phyloP scores from a whole-genome alignment of 495 filamentous ascomycete species.

The Corynascus novoguineensis region DNA sequence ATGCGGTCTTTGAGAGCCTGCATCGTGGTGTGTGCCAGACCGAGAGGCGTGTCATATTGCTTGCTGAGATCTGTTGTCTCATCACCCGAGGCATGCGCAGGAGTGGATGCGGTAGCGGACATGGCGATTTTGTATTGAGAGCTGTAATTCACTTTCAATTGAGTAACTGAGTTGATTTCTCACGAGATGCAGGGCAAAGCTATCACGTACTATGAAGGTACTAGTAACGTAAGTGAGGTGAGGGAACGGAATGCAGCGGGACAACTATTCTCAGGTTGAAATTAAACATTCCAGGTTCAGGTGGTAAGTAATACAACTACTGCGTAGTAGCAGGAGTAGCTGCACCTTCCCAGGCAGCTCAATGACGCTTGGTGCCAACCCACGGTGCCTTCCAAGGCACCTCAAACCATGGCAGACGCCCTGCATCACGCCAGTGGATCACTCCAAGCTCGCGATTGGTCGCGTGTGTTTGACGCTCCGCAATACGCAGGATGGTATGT shows the following conservation, averaged over 20 bases:
- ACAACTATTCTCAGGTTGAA: no score
- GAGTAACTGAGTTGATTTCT: no score
- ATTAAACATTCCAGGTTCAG: no score
- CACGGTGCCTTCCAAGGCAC: no score
- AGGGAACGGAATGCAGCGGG: no score
- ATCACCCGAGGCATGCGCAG: neutral
- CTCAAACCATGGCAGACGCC: neutral
- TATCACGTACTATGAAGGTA: no score
- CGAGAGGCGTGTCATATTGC: slow-evolving; percentile 45
- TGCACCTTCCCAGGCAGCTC: neutral
- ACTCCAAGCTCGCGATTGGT: neutral
- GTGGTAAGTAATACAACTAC: no score
- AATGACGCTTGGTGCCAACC: no score
- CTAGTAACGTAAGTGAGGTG: no score
- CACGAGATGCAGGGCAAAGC: no score
- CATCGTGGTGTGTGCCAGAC: slow-evolving; percentile 47
- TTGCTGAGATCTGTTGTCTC: slow-evolving; percentile 33
- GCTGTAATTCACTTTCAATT: no score
- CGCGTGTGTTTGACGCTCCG: neutral
- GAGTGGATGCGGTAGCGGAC: neutral
- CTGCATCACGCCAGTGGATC: neutral
- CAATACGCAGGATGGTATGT: no score
- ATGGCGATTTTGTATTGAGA: slow-evolving; percentile 4
- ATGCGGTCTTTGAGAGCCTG: slow-evolving; percentile 54
- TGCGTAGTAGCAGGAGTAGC: neutral